Base-by-base conservation (phyloP, 495 filamentous ascomycete species). In the Aspergillus sparsus region DNA sequence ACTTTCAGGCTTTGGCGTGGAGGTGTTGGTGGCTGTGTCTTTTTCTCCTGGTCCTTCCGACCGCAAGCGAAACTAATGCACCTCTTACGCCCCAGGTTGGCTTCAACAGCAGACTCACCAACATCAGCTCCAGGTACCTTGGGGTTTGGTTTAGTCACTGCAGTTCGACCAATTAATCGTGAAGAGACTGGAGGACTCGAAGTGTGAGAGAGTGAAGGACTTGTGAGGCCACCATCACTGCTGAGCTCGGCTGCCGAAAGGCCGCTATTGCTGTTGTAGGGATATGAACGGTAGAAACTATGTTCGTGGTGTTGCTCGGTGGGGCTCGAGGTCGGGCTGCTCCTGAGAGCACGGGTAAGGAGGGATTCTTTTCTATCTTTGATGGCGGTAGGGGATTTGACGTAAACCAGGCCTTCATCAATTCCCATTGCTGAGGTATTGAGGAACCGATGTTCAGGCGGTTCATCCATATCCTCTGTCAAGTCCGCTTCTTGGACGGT, bases 21-120 rank as follows among this genome's bases (percentile, higher is more conserved):
- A 35, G 53, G 65, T 34, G 61, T 58, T 12, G 61, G 63, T 49
- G 65, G 53, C 27, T 70, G 69, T 15, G 57, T 49, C 55, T 69
- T 61, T 16, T 57, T 60, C 16, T 70, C 60, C 41, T 73, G 68
- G 27, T 66, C 55, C 53, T 81, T 76, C 11, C 77, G 74, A 21
- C 76, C 89, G 72, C 93, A 97, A 49, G 91, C 93, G 74, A 98
- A 98, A 37, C 84, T 92, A 63, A 98, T 97, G 75, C 89, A 93
- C 50, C 95, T 84, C 77, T 91, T 96, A 66, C 87, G 85, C 16
- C 85, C 86, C 36, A 89, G 69, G 27, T 78, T 77, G 27, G 75
- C 80, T 65, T 86, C 85, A 12, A 85, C 71, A n/a, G 68, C 74
- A 7, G 68, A 77, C 63, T 82, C 80, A 42, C 65, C 68, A 58